These are phyloP conservation scores for Porcisia deanei DNA, from an alignment of 208 protist genomes.

Conservation along the genomic window DNA sequence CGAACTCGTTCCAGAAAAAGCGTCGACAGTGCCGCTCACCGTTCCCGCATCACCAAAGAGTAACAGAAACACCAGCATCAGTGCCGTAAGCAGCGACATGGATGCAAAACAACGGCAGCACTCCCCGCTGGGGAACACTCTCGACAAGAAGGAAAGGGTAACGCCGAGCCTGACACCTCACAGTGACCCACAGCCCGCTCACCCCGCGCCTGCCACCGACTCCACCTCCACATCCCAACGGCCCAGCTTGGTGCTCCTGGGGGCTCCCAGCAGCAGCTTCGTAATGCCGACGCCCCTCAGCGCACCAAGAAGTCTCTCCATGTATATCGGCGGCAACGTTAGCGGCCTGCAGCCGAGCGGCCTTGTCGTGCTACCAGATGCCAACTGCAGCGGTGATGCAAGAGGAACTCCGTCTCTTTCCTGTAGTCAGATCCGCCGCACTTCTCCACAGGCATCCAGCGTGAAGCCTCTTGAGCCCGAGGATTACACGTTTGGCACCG, in stretches of 20 bases:
- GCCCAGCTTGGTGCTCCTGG: not conserved
- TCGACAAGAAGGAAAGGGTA: not conserved
- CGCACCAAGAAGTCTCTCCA: conserved; percentile 7
- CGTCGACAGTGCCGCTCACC: conserved; percentile 20
- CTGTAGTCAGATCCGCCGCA: conserved; percentile 23
- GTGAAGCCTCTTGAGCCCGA: conserved; percentile 19
- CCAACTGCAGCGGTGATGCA: conserved; percentile 9
- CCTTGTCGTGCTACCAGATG: conserved; percentile 26
- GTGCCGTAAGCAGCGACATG: not conserved
- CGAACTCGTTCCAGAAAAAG: conserved; percentile 36
- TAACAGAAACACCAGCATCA: not conserved
- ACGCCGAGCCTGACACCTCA: not conserved
- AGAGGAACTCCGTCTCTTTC: conserved; percentile 7
- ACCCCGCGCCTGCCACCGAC: not conserved
- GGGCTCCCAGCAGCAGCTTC: not conserved
- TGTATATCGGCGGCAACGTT: not conserved
- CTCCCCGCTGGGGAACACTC: not conserved
- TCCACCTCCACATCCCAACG: not conserved
- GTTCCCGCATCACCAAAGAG: conserved; percentile 15
- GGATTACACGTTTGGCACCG: conserved; percentile 49
- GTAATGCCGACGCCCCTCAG: not conserved
- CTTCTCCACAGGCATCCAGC: conserved; percentile 1
- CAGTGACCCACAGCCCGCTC: not conserved
- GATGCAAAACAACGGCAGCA: not conserved
- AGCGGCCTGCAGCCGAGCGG: conserved; percentile 12